Conservation (phyloP, 192 early-diverging fungal species). For the Coemansia sp. region DNA sequence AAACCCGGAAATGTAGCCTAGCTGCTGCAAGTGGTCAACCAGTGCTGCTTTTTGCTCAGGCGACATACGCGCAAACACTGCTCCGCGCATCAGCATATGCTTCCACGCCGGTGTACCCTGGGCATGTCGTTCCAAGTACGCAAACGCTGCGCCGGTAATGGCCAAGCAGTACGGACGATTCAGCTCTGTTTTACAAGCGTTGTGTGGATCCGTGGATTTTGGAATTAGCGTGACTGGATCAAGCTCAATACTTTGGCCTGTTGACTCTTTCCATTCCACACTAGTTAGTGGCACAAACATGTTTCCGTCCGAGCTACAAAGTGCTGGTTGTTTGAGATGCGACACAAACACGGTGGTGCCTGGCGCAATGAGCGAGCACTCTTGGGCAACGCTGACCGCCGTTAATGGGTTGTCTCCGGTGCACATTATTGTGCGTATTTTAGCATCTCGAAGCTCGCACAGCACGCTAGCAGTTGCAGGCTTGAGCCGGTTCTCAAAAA, state of each 20-base stretch:
- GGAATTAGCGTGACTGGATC: conserved; percentile 53
- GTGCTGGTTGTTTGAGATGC: conserved; percentile 43
- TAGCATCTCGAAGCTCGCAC: conserved; percentile 71
- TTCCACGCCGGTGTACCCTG: conserved; percentile 57
- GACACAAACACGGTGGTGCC: conserved; percentile 75
- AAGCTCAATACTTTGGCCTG: conserved; percentile 49
- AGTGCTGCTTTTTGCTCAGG: conserved; percentile 95
- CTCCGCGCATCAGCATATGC: conserved; percentile 81
- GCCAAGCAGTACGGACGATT: conserved; percentile 72
- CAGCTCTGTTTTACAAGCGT: conserved; percentile 5
- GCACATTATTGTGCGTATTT: conserved; percentile 94
- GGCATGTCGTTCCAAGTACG: conserved; percentile 55
- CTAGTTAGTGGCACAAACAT: conserved; percentile 5
- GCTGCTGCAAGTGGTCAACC: conserved; percentile 76
- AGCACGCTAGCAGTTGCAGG: conserved; percentile 73
- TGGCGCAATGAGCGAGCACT: conserved; percentile 83
- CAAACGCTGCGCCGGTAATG: conserved; percentile 91
- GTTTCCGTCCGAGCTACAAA: not conserved
- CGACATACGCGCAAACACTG: conserved; percentile 95
- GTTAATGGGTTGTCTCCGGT: conserved; percentile 98
- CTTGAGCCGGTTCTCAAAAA: conserved; percentile 99
- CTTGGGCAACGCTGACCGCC: conserved; percentile 87
- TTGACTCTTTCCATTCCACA: conserved; percentile 55
- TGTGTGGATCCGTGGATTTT: conserved; percentile 1
- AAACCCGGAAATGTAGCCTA: conserved; percentile 92